phyloP scores from a whole-genome alignment of 371 early-diverging fungal species.

The Mortierella sp. region DNA sequence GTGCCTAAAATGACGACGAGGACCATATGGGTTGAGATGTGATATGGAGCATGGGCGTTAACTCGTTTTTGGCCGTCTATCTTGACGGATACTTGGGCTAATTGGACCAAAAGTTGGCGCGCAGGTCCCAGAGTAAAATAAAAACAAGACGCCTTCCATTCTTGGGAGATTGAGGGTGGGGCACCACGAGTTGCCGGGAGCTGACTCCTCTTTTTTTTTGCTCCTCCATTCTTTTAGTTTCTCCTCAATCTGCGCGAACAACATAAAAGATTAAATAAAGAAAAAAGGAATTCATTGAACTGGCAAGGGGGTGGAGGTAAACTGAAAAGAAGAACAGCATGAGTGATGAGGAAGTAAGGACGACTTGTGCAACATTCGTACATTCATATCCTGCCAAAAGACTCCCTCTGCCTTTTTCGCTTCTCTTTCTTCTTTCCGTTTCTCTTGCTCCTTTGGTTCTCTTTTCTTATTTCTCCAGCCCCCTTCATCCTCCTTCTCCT shows the following conservation, averaged over 20 bases:
- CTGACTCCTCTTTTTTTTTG: background rate
- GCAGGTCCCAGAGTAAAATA: slow-evolving; percentile 1
- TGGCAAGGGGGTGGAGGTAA: slow-evolving; percentile 4
- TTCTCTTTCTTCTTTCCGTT: slow-evolving; percentile 1
- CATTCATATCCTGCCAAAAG: slow-evolving; percentile 23
- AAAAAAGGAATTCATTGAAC: background rate
- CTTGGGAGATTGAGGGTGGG: background rate
- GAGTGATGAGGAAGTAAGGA: background rate
- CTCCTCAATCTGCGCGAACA: background rate
- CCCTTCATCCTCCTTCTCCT: background rate
- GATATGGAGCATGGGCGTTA: background rate
- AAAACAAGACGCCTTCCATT: background rate
- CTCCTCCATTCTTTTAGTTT: background rate
- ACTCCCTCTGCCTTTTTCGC: background rate
- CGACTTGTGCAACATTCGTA: background rate
- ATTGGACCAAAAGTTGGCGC: background rate
- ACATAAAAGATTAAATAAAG: background rate
- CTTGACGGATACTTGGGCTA: background rate
- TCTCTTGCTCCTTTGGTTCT: background rate
- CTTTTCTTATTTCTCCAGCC: background rate
- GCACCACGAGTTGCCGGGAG: background rate
- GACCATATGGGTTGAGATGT: too few species aligned
- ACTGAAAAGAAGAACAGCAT: background rate
- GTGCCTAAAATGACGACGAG: slow-evolving; percentile 1
- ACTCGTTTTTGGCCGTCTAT: background rate